A percentile compares a stretch with the other conserved stretches of the same genome.
phyloP scores from a whole-genome alignment of 2,329 filamentous ascomycete species.

The Aquanectria penicillioides region DNA sequence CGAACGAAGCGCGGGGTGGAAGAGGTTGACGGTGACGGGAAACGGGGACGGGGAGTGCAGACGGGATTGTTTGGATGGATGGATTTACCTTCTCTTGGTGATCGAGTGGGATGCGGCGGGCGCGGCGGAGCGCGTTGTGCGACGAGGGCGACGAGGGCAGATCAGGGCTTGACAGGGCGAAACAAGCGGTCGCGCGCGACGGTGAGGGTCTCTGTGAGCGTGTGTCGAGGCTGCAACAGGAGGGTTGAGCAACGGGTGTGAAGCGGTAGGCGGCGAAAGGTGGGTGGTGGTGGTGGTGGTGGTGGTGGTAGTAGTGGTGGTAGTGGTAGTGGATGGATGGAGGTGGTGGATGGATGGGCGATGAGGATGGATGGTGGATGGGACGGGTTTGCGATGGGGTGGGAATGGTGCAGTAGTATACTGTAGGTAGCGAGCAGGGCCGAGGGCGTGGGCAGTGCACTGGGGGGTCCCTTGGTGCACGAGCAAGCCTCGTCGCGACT shows the following conservation, averaged over 20 bases:
- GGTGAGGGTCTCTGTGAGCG: slow-evolving; percentile 17
- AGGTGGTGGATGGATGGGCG: slow-evolving; percentile 34
- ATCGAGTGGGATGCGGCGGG: slow-evolving; percentile 34
- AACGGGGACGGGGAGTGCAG: slow-evolving; percentile 19
- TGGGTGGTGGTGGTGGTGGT: slow-evolving; percentile 19
- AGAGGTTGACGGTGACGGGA: slow-evolving; percentile 16
- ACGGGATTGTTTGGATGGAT: slow-evolving; percentile 22
- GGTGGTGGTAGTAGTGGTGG: slow-evolving; percentile 27
- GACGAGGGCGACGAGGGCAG: slow-evolving; percentile 23
- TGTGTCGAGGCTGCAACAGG: slow-evolving; percentile 23
- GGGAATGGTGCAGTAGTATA: slow-evolving; percentile 38
- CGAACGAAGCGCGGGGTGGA: slow-evolving; percentile 1
- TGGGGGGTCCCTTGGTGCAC: slow-evolving; percentile 17
- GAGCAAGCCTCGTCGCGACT: slow-evolving; percentile 12
- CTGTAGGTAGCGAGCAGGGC: slow-evolving; percentile 17
- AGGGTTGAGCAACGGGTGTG: slow-evolving; percentile 40
- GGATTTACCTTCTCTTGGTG: slow-evolving; percentile 41
- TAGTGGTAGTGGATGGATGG: slow-evolving; percentile 27
- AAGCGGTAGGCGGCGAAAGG: slow-evolving; percentile 20
- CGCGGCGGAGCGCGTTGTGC: slow-evolving; percentile 43
- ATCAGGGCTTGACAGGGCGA: slow-evolving; percentile 22
- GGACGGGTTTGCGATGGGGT: slow-evolving; percentile 41
- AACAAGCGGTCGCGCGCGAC: slow-evolving; percentile 37
- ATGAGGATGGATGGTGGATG: slow-evolving; percentile 41
- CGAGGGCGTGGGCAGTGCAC: slow-evolving; percentile 4